Percentiles rank a stretch among this genome's conserved stretches.
phyloP scores from a whole-genome alignment of 495 filamentous ascomycete species.

The Penicillium fimorum region DNA sequence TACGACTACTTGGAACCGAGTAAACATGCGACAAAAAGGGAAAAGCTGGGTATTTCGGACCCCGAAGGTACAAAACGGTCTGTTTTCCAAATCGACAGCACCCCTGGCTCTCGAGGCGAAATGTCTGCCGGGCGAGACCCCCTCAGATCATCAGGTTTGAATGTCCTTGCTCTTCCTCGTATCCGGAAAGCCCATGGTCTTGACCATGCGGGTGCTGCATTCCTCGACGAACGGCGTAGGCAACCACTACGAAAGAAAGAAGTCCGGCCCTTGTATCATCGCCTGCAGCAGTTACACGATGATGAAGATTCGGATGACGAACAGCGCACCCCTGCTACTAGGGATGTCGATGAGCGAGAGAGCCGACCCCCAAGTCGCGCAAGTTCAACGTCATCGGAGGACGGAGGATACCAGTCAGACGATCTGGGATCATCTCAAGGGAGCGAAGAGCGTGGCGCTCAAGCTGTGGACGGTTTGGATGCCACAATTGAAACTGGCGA shows the following conservation, averaged over 20 bases:
- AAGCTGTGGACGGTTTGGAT: constrained; percentile 3
- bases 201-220: constrained; percentile 62
- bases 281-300: constrained; percentile 54
- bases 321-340: constrained; percentile 54
- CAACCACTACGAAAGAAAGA: constrained; percentile 51
- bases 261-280: constrained; percentile 57
- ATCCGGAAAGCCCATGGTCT: constrained; percentile 65
- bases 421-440: constrained; percentile 14
- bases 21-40: constrained; percentile 70
- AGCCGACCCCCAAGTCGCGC: constrained; percentile 77
- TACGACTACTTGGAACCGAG: constrained; percentile 82
- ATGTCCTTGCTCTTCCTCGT: constrained; percentile 65
- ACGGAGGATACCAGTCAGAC: constrained; percentile 52
- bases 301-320: constrained; percentile 65
- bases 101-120: constrained; percentile 62
- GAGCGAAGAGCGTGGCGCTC: constrained; percentile 1
- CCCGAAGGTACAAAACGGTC: constrained; percentile 55
- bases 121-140: constrained; percentile 31
- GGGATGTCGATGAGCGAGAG: constrained; percentile 79
- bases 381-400: constrained; percentile 62
- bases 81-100: constrained; percentile 52
- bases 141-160: constrained; percentile 43
- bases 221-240: constrained; percentile 74
- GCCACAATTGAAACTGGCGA: constrained; percentile 7
- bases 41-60: constrained; percentile 72